phyloP scores from a whole-genome alignment of 495 filamentous ascomycete genomes.

The Xylaria sp. region DNA sequence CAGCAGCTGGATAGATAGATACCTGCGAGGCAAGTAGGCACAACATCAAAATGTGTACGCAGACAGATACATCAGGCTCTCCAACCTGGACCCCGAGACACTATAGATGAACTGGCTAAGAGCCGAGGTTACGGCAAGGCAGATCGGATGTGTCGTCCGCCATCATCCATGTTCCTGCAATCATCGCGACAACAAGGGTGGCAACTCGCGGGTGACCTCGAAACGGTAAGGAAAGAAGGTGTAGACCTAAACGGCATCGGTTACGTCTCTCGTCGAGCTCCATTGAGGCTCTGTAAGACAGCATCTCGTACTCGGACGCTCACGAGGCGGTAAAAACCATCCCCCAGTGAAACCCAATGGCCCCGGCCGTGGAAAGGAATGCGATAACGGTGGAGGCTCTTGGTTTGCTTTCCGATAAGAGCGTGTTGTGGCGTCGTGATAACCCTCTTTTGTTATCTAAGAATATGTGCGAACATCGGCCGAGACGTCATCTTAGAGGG shows the following conservation, averaged over 20 bases:
- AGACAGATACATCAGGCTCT: neutral
- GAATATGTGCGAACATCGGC: neutral
- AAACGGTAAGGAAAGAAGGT: neutral
- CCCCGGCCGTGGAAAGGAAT: neutral
- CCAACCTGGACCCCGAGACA: neutral
- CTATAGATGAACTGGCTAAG: neutral
- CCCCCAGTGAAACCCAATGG: neutral
- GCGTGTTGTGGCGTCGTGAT: neutral
- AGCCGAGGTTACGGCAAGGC: conserved; percentile 5
- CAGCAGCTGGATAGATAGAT: neutral
- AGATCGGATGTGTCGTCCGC: neutral
- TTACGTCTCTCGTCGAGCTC: neutral
- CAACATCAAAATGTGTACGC: neutral
- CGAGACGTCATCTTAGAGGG: neutral
- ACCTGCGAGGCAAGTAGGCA: conserved; percentile 3
- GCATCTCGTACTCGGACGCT: neutral
- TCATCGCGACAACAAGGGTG: too few relatives aligned
- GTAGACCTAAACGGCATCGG: neutral
- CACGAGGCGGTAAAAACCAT: neutral
- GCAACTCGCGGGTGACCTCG: neutral
- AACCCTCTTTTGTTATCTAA: neutral
- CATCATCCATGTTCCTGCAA: neutral
- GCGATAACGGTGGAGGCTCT: neutral
- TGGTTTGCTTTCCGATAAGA: neutral
- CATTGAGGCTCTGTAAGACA: neutral